These are phyloP conservation scores for Prunus armeniaca DNA, from an alignment of 306 rosid genomes.

Conservation along the genomic window DNA sequence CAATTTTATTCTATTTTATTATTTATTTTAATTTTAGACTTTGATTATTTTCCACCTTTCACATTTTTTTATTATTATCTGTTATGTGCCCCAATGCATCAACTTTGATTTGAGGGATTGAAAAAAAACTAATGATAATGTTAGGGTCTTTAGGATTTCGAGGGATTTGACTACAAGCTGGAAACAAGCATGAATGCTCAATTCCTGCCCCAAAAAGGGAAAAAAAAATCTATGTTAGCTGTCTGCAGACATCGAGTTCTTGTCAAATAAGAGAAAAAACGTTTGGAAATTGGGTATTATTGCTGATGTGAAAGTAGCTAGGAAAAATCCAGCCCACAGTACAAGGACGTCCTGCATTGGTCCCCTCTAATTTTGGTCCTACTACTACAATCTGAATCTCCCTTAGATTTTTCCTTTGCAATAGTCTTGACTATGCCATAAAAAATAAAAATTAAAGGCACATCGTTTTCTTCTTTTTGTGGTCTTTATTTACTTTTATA, in stretches of 20 bases:
- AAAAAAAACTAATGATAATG: no score
- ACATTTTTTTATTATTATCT: background rate
- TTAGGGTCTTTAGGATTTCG: no score
- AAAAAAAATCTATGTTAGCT: background rate
- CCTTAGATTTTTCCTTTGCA: background rate
- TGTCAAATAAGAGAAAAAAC: background rate
- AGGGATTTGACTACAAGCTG: background rate
- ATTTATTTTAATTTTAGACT: background rate
- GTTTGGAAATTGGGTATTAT: background rate
- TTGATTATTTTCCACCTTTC: background rate
- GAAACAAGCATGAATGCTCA: background rate
- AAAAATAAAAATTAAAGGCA: background rate
- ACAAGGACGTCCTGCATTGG: slow-evolving; percentile 1
- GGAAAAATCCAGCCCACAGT: slow-evolving; percentile 2
- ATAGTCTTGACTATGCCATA: background rate
- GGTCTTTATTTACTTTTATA: no score
- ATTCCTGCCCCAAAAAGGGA: background rate
- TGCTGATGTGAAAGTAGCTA: slow-evolving; percentile 2
- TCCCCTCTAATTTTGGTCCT: slow-evolving; percentile 13
- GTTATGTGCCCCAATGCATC: background rate
- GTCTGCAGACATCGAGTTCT: background rate
- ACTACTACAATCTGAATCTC: background rate
- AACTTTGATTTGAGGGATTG: no score
- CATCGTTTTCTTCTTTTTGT: no score
- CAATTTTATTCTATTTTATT: no score